phyloP scores from a whole-genome alignment of 2,329 filamentous ascomycete genomes.

The Cercospora beticola region DNA sequence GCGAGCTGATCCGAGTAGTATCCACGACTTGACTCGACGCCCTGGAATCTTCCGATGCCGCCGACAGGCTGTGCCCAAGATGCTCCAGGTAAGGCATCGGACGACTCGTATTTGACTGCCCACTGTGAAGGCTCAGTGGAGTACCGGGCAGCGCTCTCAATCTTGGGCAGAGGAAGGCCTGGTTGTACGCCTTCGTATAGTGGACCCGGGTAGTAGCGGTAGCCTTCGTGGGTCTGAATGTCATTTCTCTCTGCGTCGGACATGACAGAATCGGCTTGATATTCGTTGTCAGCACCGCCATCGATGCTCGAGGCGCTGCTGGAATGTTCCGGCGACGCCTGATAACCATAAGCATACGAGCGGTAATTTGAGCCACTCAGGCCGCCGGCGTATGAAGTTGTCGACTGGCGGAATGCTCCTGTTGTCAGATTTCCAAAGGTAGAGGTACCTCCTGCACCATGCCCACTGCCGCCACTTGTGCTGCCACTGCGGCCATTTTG shows the following conservation, averaged over 20 bases:
- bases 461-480: slow-evolving; percentile 56
- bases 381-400: slow-evolving; percentile 28
- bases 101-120: slow-evolving; percentile 46
- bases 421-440: slow-evolving; percentile 34
- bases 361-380: slow-evolving; percentile 32
- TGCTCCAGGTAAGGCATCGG: slow-evolving; percentile 37
- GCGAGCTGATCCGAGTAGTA: slow-evolving; percentile 48
- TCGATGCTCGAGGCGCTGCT: slow-evolving; percentile 44
- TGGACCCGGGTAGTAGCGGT: slow-evolving; percentile 49
- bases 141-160: slow-evolving; percentile 29
- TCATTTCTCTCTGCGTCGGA: slow-evolving; percentile 45
- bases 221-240: slow-evolving; percentile 45
- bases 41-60: slow-evolving; percentile 48
- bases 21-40: slow-evolving; percentile 49
- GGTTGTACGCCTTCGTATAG: slow-evolving; percentile 44
- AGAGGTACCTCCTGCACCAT: slow-evolving; percentile 36
- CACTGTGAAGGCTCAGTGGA: slow-evolving; percentile 37
- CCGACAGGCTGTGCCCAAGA: slow-evolving; percentile 40
- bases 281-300: slow-evolving; percentile 35
- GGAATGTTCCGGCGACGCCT: slow-evolving; percentile 38
- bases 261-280: slow-evolving; percentile 41
- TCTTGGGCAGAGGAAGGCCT: slow-evolving; percentile 36
- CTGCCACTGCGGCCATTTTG: slow-evolving; percentile 64
- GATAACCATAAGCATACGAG: slow-evolving; percentile 31
- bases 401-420: slow-evolving; percentile 32